phyloP scores from a whole-genome alignment of 345 rosid species.

The Limnanthes douglasii region DNA sequence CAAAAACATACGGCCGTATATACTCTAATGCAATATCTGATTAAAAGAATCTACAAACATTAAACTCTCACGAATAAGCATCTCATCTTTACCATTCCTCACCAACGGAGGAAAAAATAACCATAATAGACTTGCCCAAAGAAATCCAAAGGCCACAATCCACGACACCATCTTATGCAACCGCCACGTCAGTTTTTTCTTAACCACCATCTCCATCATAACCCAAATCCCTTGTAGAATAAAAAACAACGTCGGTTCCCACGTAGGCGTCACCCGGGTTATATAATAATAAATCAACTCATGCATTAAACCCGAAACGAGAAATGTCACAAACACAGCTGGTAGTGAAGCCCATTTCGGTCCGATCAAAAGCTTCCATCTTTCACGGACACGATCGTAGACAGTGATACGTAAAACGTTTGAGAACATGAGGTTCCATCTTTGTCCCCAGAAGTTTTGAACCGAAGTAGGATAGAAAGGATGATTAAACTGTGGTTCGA shows the following conservation, averaged over 20 bases:
- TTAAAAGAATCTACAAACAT: slow-evolving; percentile 3
- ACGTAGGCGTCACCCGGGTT: slow-evolving; percentile 13
- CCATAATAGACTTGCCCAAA: slow-evolving; percentile 17
- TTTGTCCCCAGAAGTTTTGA: slow-evolving; percentile 42
- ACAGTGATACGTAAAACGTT: slow-evolving; percentile 25
- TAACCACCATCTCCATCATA: slow-evolving; percentile 14
- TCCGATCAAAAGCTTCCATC: background rate
- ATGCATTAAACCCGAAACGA: slow-evolving; percentile 19
- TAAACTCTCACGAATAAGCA: slow-evolving; percentile 8
- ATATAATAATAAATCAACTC: slow-evolving; percentile 14
- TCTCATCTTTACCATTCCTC: slow-evolving; percentile 7
- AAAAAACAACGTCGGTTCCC: slow-evolving; percentile 23
- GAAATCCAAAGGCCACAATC: slow-evolving; percentile 19
- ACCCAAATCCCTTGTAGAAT: slow-evolving; percentile 20
- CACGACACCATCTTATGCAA: slow-evolving; percentile 11
- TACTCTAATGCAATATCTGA: background rate
- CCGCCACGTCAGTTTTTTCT: slow-evolving; percentile 7
- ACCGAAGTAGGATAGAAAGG: slow-evolving; percentile 43
- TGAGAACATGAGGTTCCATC: slow-evolving; percentile 44
- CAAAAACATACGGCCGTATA: background rate
- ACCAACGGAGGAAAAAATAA: slow-evolving; percentile 23
- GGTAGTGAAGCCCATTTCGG: background rate
- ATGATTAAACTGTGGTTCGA: slow-evolving; percentile 24
- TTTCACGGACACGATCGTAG: slow-evolving; percentile 14
- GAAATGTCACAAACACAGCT: slow-evolving; percentile 12